These are phyloP conservation scores for Friedmanniomyces simplex DNA, from an alignment of 495 filamentous ascomycete genomes.

Conservation along the genomic window DNA sequence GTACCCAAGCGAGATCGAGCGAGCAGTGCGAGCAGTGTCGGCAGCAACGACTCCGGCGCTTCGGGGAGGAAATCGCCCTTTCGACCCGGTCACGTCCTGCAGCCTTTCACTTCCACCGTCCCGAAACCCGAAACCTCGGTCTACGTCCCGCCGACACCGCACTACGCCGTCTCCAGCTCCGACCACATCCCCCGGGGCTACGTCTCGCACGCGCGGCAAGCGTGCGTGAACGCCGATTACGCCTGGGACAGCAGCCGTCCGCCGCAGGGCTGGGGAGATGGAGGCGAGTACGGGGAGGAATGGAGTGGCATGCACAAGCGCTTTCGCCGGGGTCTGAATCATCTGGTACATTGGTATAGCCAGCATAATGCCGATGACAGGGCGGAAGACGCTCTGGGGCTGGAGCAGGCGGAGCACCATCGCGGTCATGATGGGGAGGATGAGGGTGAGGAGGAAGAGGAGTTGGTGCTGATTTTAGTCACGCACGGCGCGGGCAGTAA, in stretches of 20 bases:
- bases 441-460: conserved; percentile 46
- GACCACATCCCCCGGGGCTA: conserved; percentile 79
- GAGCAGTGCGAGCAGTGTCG: conserved; percentile 13
- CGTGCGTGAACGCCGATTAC: conserved; percentile 75
- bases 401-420: conserved; percentile 18
- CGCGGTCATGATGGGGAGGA: conserved; percentile 26
- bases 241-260: conserved; percentile 87
- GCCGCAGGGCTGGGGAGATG: conserved; percentile 69
- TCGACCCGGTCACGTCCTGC: not conserved
- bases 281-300: conserved; percentile 82
- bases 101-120: conserved; percentile 1
- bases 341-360: conserved; percentile 74
- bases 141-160: conserved; percentile 68
- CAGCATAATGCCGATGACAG: conserved; percentile 35
- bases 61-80: not conserved
- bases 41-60: conserved; percentile 7
- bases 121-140: conserved; percentile 12
- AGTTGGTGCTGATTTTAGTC: conserved; percentile 79
- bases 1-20: conserved; percentile 33
- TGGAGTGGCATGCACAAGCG: conserved; percentile 91
- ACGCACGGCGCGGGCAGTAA: conserved; percentile 98
- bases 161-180: conserved; percentile 69
- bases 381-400: conserved; percentile 21
- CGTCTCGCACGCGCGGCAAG: conserved; percentile 83
- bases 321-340: conserved; percentile 64